Percentiles rank a stretch among this genome's conserved stretches.
These are phyloP conservation scores for Fraxinus sp. DNA, from an alignment of 305 asterid species.

Conservation along the genomic window DNA sequence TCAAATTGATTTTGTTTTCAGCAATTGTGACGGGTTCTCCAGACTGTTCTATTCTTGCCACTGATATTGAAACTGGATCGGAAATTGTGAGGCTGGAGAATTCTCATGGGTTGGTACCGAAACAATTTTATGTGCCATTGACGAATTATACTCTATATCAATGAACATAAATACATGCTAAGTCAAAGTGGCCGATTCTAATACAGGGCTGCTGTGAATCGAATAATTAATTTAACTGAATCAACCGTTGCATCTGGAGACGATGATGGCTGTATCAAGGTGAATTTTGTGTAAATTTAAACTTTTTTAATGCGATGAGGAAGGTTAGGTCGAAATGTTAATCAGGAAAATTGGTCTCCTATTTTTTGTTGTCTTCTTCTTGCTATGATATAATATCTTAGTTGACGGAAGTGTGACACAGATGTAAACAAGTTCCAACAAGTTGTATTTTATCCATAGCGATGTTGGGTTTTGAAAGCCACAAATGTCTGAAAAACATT, in stretches of 20 bases:
- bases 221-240: conserved; percentile 74
- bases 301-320: background rate
- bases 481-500: background rate
- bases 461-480: background rate
- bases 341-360: background rate
- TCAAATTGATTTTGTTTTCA: conserved; percentile 28
- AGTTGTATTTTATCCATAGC: background rate
- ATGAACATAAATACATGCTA: background rate
- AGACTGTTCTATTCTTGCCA: conserved; percentile 84
- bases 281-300: conserved; percentile 19
- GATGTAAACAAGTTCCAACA: background rate
- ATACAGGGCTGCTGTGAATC: conserved; percentile 77
- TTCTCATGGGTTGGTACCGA: conserved; percentile 67
- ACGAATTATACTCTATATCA: background rate
- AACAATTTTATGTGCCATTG: background rate
- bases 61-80: conserved; percentile 85
- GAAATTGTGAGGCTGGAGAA: conserved; percentile 61
- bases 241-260: conserved; percentile 91
- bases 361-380: background rate
- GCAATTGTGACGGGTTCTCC: conserved; percentile 83
- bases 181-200: conserved; percentile 7
- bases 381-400: background rate
- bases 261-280: conserved; percentile 88
- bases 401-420: background rate
- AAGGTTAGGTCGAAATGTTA: background rate